Evolutionary conservation across 2,329 filamentous ascomycete species (phyloP), one percentile per base, ranked within the genome.

Genomic region (Neonectria faginata): DNA sequence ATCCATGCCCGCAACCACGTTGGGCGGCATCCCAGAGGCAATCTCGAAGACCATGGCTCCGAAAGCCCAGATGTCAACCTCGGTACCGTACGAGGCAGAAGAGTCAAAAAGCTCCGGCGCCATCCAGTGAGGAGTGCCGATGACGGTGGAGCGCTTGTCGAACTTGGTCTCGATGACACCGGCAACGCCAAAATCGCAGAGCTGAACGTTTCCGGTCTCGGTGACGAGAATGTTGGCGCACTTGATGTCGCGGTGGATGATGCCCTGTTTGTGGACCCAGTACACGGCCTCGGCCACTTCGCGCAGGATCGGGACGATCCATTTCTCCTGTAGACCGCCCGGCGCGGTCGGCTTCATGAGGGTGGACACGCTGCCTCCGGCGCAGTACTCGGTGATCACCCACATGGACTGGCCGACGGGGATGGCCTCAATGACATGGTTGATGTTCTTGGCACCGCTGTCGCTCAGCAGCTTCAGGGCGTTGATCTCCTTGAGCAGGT

Each of bases 351-450:
- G 88, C 75, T 86, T 88, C 88, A 90, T 90, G 63, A 87, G 85
- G 66, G 86, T 94, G 69, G 87, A 90, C 76, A 97, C 90, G 76
- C 92, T 96, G 53, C 93, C 93, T 66, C 93, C 93, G 6, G 91
- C 92, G 72, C 92, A 94, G 77, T 94, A 94, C 79, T 96, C 92
- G 64, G 91, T 94, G 60, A 96, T 88, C 82, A 96, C 92, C 93
- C 93, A 97, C 81, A 97, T 90, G 65, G 92, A 88, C 70, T 91
- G 89, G 45, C 91, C 91, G 41, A 95, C 88, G 9, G 91, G 89
- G 20, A 94, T 84, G 5, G 92, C 92, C 69, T 94, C 92, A 71
- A 94, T 89, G 56, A 95, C 91, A 71, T 90, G 86, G 76, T 95
- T 96, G 79, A 97, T 89, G 74, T 95, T 95, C 70, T 87, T 86